Conservation (phyloP, 331 rosid genomes). For the Pyracantha coccinea region DNA sequence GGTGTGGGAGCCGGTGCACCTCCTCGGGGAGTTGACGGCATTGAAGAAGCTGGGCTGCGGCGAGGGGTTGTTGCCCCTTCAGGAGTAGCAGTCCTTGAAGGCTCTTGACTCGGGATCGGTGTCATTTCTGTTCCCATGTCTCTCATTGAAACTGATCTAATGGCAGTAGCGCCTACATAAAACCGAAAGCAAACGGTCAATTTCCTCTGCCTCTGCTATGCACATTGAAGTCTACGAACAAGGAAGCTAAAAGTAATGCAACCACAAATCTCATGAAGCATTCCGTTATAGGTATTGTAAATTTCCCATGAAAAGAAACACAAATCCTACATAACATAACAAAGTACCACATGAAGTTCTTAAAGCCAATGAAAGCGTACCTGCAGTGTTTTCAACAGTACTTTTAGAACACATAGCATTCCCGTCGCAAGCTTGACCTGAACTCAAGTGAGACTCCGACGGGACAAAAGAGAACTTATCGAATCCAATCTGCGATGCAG, state of each 20-base stretch:
- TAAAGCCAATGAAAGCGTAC: conserved; percentile 21
- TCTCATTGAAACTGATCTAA: conserved; percentile 93
- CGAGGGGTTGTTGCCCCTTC: conserved; percentile 71
- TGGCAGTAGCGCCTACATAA: conserved; percentile 49
- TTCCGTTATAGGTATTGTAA: neutral
- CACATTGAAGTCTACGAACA: neutral
- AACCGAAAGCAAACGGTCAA: neutral
- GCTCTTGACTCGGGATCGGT: conserved; percentile 86
- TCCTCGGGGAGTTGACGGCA: conserved; percentile 83
- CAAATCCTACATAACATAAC: neutral
- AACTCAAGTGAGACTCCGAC: conserved; percentile 25
- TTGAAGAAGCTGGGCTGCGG: conserved; percentile 79
- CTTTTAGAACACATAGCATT: conserved; percentile 24
- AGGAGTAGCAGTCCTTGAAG: conserved; percentile 88
- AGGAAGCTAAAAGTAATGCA: neutral
- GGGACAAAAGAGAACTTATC: conserved; percentile 74
- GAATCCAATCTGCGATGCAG: conserved; percentile 39
- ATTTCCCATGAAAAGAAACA: neutral
- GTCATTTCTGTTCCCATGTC: conserved; percentile 99
- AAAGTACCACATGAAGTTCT: neutral
- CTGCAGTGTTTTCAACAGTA: conserved; percentile 40
- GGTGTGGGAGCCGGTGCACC: conserved; percentile 72
- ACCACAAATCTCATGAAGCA: neutral
- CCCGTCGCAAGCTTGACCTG: conserved; percentile 37
- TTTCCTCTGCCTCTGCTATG: neutral